phyloP scores from a whole-genome alignment of 352 stramenopile genomes.

The Peronosclerospora sorghi region DNA sequence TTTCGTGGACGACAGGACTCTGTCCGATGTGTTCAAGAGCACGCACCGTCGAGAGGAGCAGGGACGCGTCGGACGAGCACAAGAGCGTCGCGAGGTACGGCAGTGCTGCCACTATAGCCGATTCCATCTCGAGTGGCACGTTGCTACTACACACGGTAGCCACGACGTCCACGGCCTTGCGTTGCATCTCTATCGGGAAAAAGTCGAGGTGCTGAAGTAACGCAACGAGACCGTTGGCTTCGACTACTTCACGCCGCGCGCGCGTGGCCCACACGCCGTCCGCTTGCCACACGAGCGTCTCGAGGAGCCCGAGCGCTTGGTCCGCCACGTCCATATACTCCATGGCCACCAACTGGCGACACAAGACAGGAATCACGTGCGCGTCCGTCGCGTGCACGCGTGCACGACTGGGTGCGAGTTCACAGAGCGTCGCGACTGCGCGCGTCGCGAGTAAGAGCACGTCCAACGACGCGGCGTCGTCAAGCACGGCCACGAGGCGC shows the following conservation, averaged over 20 bases:
- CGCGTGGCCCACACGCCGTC: background rate
- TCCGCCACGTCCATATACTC: constrained; percentile 80
- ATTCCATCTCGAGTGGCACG: constrained; percentile 17
- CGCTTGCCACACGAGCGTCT: constrained; percentile 36
- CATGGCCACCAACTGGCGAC: constrained; percentile 62
- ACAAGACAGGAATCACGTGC: constrained; percentile 44
- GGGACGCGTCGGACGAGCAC: constrained; percentile 38
- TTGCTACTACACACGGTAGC: too few species aligned
- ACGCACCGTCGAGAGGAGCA: too few species aligned
- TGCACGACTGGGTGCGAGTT: constrained; percentile 34
- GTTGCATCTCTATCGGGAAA: constrained; percentile 67
- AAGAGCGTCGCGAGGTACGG: constrained; percentile 37
- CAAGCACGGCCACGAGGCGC: constrained; percentile 30
- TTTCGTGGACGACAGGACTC: constrained; percentile 42
- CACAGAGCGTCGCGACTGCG: constrained; percentile 42
- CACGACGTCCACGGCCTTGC: constrained; percentile 44
- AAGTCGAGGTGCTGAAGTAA: constrained; percentile 76
- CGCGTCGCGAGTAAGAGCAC: constrained; percentile 45
- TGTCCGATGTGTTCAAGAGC: too few species aligned
- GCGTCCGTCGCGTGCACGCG: constrained; percentile 34
- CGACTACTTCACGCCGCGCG: constrained; percentile 18
- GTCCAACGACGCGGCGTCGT: constrained; percentile 38
- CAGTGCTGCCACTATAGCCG: constrained; percentile 26
- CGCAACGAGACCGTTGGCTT: constrained; percentile 53
- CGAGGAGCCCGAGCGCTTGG: constrained; percentile 53